Conservation (phyloP, 192 early-diverging fungal species). For the Linnemannia hyalina region DNA sequence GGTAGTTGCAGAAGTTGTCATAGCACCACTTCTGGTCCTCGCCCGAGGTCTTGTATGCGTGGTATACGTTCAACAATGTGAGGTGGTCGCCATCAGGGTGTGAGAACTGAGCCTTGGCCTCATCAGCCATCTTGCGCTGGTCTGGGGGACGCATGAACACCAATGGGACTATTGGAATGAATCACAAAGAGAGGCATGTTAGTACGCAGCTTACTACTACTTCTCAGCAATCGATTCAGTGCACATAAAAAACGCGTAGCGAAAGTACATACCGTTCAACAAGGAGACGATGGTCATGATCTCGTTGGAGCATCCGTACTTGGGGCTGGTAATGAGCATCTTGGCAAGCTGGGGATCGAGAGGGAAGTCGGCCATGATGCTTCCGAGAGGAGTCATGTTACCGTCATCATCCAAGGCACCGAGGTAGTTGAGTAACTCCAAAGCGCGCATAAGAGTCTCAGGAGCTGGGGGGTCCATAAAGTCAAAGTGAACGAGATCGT, state of each 20-base stretch:
- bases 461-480: constrained; percentile 99
- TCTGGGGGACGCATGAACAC: constrained; percentile 95
- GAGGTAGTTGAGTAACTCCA: constrained; percentile 96
- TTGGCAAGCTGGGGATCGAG: constrained; percentile 97
- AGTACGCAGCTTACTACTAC: too few relatives aligned
- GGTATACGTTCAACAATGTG: constrained; percentile 96
- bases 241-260: too few relatives aligned
- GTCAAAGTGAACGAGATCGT: constrained; percentile 98
- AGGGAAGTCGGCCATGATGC: constrained; percentile 95
- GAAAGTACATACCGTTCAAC: constrained; percentile 70
- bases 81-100: constrained; percentile 97
- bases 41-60: constrained; percentile 81
- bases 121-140: constrained; percentile 87
- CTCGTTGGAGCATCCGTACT: constrained; percentile 93
- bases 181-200: background rate
- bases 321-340: constrained; percentile 89
- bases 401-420: constrained; percentile 97
- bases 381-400: constrained; percentile 86
- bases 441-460: constrained; percentile 97
- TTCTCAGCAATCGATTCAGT: too few relatives aligned
- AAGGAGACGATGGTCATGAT: constrained; percentile 95
- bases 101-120: constrained; percentile 92
- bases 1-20: constrained; percentile 92
- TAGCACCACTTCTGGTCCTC: constrained; percentile 92
- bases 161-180: constrained; percentile 75